These are phyloP conservation scores for Euphorbia tirucalli DNA, from an alignment of 345 rosid genomes.

Conservation along the genomic window DNA sequence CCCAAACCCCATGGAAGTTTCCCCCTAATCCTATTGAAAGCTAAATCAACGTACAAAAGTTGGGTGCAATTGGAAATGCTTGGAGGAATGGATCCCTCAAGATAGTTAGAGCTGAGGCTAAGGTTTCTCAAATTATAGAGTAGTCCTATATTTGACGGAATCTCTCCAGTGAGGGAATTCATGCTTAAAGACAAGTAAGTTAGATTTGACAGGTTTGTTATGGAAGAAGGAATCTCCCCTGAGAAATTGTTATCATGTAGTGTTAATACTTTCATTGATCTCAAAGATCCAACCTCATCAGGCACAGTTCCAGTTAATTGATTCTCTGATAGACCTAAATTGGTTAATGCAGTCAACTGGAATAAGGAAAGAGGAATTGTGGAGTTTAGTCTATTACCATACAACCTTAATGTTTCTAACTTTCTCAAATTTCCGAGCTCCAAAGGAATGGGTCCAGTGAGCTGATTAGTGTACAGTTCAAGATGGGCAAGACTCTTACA, in stretches of 20 bases:
- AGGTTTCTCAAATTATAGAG: constrained; percentile 67
- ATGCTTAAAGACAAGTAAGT: constrained; percentile 56
- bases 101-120: constrained; percentile 41
- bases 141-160: constrained; percentile 60
- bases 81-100: constrained; percentile 70
- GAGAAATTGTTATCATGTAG: constrained; percentile 61
- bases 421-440: constrained; percentile 62
- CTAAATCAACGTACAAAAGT: constrained; percentile 40
- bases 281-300: constrained; percentile 47
- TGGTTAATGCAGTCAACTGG: constrained; percentile 46
- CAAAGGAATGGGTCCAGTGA: constrained; percentile 61
- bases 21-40: constrained; percentile 45
- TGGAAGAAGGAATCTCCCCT: constrained; percentile 61
- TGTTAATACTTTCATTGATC: constrained; percentile 54
- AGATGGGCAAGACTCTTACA: constrained; percentile 52
- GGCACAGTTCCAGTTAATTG: constrained; percentile 56
- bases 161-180: constrained; percentile 58
- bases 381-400: constrained; percentile 54
- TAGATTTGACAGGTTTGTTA: constrained; percentile 58
- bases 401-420: constrained; percentile 44
- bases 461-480: constrained; percentile 48
- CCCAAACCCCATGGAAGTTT: constrained; percentile 67
- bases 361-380: constrained; percentile 68
- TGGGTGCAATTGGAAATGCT: constrained; percentile 68
- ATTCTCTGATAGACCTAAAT: constrained; percentile 63